These are phyloP conservation scores for Fusarium mangiferae DNA, from an alignment of 2,329 filamentous ascomycete species.

Conservation along the genomic window DNA sequence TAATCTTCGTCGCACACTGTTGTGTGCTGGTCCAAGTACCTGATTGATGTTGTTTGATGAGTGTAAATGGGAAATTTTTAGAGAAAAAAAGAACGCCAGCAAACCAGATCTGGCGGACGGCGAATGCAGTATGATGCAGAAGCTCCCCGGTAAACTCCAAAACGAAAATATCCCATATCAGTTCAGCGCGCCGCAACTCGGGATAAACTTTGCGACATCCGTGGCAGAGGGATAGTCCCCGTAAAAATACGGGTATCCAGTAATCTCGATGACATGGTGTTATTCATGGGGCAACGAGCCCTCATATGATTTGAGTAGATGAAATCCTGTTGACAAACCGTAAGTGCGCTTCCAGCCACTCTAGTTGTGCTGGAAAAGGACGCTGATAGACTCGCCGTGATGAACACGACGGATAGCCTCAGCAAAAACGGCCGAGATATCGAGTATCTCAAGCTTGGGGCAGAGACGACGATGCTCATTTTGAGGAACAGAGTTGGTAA, in stretches of 20 bases:
- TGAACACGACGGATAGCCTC: conserved; percentile 97
- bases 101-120: conserved; percentile 36
- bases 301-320: conserved; percentile 16
- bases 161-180: conserved; percentile 35
- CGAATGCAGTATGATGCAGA: conserved; percentile 40
- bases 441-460: conserved; percentile 90
- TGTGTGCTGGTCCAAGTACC: conserved; percentile 32
- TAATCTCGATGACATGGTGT: conserved; percentile 9
- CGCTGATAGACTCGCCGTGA: conserved; percentile 97
- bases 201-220: conserved; percentile 23
- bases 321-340: conserved; percentile 25
- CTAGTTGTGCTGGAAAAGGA: conserved; percentile 72
- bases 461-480: conserved; percentile 81
- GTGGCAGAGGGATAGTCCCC: conserved; percentile 6
- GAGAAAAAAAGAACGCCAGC: conserved; percentile 25
- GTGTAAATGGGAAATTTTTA: conserved; percentile 26
- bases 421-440: conserved; percentile 89
- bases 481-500: conserved; percentile 96
- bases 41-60: conserved; percentile 28
- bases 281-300: conserved; percentile 11
- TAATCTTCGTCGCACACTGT: conserved; percentile 33
- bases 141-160: conserved; percentile 44
- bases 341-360: conserved; percentile 2
- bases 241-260: conserved; percentile 6
- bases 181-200: conserved; percentile 24